Evolutionary conservation across 1,139 yeast species (phyloP).

Genomic region (Yamadazyma epiphylla): DNA sequence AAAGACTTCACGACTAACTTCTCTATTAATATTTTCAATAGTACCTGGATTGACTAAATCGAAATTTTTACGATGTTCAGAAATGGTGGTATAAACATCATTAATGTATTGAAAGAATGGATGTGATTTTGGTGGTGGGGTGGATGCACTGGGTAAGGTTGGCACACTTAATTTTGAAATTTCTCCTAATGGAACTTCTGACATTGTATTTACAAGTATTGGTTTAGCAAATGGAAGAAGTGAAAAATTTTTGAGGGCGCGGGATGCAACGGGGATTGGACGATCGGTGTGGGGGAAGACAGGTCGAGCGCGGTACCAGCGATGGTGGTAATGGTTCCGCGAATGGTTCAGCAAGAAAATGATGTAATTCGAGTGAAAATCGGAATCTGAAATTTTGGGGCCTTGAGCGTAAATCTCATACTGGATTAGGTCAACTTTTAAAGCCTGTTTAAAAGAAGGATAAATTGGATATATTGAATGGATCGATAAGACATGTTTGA

Average conservation of each 20-base stretch:
- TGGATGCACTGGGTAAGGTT: constrained; percentile 55
- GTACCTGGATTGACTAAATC: constrained; percentile 92
- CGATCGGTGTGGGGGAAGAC: neutral
- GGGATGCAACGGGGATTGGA: too few relatives aligned
- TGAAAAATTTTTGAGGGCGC: neutral
- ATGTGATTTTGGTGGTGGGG: constrained; percentile 55
- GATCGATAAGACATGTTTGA: too few relatives aligned
- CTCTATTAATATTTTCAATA: constrained; percentile 89
- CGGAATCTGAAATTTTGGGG: too few relatives aligned
- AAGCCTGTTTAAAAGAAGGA: neutral
- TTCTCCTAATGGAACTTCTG: constrained; percentile 44
- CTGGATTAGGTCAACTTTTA: neutral
- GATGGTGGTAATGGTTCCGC: neutral
- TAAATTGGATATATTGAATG: too few relatives aligned
- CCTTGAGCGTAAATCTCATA: neutral
- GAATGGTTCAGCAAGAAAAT: neutral
- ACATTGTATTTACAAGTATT: constrained; percentile 8
- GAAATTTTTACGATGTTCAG: constrained; percentile 76
- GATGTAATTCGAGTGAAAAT: too few relatives aligned
- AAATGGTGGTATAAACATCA: constrained; percentile 68
- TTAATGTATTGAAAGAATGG: constrained; percentile 80
- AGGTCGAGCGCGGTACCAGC: neutral
- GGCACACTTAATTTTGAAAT: constrained; percentile 51
- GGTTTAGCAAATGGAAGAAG: too few relatives aligned
- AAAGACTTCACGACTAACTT: constrained; percentile 90